Percentiles rank a stretch among this genome's conserved stretches.
These are phyloP conservation scores for Citrus unshiu DNA, from an alignment of 345 rosid species.

Conservation along the genomic window DNA sequence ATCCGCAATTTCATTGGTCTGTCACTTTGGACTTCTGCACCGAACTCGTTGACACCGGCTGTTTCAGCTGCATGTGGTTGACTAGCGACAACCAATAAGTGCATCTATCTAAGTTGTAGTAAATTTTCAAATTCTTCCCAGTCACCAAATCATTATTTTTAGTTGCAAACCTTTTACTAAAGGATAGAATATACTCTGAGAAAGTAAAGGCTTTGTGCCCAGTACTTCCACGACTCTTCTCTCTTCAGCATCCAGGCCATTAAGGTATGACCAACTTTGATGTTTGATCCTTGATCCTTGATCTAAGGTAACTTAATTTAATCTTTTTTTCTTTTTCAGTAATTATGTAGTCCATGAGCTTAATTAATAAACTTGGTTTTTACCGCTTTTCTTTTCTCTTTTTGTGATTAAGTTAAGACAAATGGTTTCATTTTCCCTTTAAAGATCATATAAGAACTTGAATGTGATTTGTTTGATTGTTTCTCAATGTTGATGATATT, in stretches of 20 bases:
- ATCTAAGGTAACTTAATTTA: no score
- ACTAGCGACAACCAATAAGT: neutral
- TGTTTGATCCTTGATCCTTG: neutral
- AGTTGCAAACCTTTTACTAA: neutral
- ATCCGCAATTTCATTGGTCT: neutral
- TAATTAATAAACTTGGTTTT: neutral
- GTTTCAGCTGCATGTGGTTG: neutral
- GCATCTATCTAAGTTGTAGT: neutral
- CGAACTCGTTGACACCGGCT: neutral
- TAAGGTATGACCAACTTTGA: constrained; percentile 3
- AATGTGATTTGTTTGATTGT: neutral
- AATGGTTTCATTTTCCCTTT: neutral
- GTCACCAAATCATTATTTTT: no score
- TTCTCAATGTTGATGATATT: neutral
- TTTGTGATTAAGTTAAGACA: neutral
- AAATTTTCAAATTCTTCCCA: neutral
- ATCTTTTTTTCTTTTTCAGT: neutral
- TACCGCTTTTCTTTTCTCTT: neutral
- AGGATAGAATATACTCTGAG: neutral
- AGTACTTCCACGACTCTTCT: neutral
- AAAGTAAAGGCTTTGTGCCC: neutral
- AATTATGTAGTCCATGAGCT: neutral
- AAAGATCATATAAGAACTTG: neutral
- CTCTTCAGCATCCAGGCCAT: neutral
- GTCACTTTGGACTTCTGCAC: neutral